Base-by-base conservation (phyloP, 305 asterid species). In the Rubia tinctorum region DNA sequence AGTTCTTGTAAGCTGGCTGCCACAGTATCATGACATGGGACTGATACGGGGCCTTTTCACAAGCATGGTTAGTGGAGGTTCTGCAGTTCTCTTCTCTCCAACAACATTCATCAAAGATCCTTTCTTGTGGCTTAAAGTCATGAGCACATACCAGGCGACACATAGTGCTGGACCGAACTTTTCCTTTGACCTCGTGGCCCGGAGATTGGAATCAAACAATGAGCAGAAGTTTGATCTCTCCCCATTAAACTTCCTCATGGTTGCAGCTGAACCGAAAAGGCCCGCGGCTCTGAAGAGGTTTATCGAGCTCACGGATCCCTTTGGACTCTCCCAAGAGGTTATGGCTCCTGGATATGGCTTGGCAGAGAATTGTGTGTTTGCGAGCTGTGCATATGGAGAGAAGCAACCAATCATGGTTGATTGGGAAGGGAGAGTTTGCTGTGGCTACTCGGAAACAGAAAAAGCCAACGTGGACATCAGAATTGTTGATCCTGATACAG, bases 1-100 rank as follows among this genome's bases (percentile, higher is more conserved):
- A 4, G 87, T 91, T 3, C 83, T 86, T 6, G 91, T 91, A 6
- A 91, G 95, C 69, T 91, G 97, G 95, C 77, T 91, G 25, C 97
- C 97, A 44, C 93, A 91, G 76, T 91, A 89, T 72, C 97, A 91
- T 71, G 97, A 89, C 80, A 91, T 89, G 97, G 97, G 97, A 68
- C 75, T 91, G 47, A 91, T 91, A 2, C 93, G 97, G 20, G 95
- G 97, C 65, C 80, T 91, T 61, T 84, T 91, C 34, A 91, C 95
- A 13, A 78, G 86, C 66, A 39, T 91, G 86, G 89, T 91, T 2
- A 84, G 93, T 79, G 97, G 95, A 11, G 95, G 93, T 68, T 82
- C 90, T 5, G 95, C 91, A 10, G 51, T 91, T 72, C 66, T 91
- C 76, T 89, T 89, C 77, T 91, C 97, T 75, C 97, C 97, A 0